A percentile compares a stretch with the other conserved stretches of the same genome.
Evolutionary conservation across 345 rosid species (phyloP).

Genomic region (Melastoma malabathricum): DNA sequence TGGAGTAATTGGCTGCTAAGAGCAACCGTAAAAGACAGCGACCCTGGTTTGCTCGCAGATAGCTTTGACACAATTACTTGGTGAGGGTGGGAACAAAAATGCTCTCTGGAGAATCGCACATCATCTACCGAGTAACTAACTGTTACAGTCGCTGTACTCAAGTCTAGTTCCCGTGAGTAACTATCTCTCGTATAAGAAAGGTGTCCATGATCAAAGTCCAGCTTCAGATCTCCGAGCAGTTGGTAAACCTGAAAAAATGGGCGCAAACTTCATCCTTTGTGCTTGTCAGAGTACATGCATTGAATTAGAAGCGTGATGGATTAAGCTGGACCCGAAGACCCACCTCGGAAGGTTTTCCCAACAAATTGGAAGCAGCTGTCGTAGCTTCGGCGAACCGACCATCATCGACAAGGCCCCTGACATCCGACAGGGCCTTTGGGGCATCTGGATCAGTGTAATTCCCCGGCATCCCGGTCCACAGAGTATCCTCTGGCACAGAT

Average conservation of each 20-base stretch:
- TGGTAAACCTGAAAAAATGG: slow-evolving; percentile 53
- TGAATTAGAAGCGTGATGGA: neutral
- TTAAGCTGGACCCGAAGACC: slow-evolving; percentile 10
- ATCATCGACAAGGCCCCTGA: slow-evolving; percentile 56
- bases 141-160: slow-evolving; percentile 63
- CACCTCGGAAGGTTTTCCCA: slow-evolving; percentile 59
- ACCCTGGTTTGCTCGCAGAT: slow-evolving; percentile 46
- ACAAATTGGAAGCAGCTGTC: slow-evolving; percentile 42
- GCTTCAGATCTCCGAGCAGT: slow-evolving; percentile 68
- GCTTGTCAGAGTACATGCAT: neutral
- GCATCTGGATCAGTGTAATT: slow-evolving; percentile 51
- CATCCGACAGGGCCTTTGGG: slow-evolving; percentile 44
- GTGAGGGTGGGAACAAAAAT: slow-evolving; percentile 60
- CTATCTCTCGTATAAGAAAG: slow-evolving; percentile 40
- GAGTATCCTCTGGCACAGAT: slow-evolving; percentile 51
- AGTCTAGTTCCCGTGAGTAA: slow-evolving; percentile 81
- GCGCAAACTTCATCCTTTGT: neutral
- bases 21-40: slow-evolving; percentile 48
- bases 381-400: slow-evolving; percentile 63
- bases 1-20: slow-evolving; percentile 54
- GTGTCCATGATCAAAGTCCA: slow-evolving; percentile 70
- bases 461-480: slow-evolving; percentile 82
- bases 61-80: slow-evolving; percentile 62
- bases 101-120: slow-evolving; percentile 50
- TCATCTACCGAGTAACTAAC: slow-evolving; percentile 51